These are phyloP conservation scores for Punica granatum DNA, from an alignment of 345 rosid species.

Conservation along the genomic window DNA sequence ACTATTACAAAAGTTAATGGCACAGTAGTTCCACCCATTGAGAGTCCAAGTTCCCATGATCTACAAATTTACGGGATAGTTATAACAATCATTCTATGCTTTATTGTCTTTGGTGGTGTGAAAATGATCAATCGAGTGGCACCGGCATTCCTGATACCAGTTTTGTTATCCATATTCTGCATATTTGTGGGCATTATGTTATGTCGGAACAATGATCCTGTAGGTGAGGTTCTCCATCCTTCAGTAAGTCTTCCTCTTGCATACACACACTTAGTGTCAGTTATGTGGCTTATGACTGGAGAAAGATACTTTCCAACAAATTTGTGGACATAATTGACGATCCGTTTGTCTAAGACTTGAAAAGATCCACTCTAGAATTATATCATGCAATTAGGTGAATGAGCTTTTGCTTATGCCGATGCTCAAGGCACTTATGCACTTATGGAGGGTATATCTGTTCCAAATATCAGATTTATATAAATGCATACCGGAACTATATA, in stretches of 20 bases:
- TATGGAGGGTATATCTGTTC: background rate
- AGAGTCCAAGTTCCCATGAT: constrained; percentile 84
- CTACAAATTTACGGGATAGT: constrained; percentile 92
- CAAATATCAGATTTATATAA: background rate
- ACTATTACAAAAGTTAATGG: constrained; percentile 68
- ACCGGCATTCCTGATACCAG: constrained; percentile 95
- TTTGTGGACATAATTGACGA: background rate
- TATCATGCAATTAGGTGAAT: background rate
- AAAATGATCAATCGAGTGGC: constrained; percentile 99
- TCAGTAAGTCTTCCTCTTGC: background rate
- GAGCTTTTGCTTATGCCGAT: background rate
- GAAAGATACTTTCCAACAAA: background rate
- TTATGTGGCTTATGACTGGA: background rate
- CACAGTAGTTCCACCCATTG: constrained; percentile 43
- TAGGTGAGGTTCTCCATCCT: constrained; percentile 28
- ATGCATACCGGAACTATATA: too few species aligned
- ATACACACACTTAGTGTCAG: background rate
- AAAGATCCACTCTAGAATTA: background rate
- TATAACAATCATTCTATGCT: constrained; percentile 78
- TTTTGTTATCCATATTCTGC: constrained; percentile 78
- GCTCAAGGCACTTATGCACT: background rate
- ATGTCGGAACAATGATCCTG: constrained; percentile 66
- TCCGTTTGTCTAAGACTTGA: background rate
- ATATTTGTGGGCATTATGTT: constrained; percentile 72
- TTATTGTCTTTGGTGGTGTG: constrained; percentile 98